These are phyloP conservation scores for Vitis hybrid DNA, from an alignment of 177 flowering plant species.

Conservation along the genomic window DNA sequence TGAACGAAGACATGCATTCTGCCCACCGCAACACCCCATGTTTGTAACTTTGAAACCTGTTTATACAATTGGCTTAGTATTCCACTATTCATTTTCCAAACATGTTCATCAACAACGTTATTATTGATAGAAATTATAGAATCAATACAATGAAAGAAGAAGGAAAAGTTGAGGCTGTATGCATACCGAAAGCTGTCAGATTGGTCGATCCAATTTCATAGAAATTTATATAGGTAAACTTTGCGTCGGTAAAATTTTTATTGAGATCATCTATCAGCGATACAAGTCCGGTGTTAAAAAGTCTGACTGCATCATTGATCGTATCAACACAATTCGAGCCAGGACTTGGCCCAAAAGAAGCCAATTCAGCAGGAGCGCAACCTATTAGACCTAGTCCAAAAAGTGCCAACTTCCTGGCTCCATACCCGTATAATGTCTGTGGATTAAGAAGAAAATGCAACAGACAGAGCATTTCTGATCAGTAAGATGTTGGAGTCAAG, in stretches of 20 bases:
- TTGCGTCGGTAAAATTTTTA: conserved; percentile 18
- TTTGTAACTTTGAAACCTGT: conserved; percentile 14
- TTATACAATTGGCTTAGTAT: too few species aligned
- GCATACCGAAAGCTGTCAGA: too few species aligned
- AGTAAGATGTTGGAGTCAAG: too few species aligned
- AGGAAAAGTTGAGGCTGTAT: too few species aligned
- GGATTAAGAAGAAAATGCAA: too few species aligned
- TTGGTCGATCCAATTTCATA: conserved; percentile 4
- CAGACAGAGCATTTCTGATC: too few species aligned
- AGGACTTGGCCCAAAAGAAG: background rate
- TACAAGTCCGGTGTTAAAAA: conserved; percentile 29
- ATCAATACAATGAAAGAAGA: too few species aligned
- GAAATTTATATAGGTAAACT: conserved; percentile 28
- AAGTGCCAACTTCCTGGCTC: conserved; percentile 43
- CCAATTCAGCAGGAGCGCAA: conserved; percentile 27
- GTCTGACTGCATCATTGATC: conserved; percentile 21
- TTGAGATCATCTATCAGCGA: conserved; percentile 30
- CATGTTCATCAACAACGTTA: too few species aligned
- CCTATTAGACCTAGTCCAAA: conserved; percentile 36
- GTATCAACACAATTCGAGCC: conserved; percentile 21
- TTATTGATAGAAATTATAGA: too few species aligned
- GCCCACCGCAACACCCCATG: conserved; percentile 36
- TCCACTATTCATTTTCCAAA: too few species aligned
- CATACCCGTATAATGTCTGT: conserved; percentile 33
- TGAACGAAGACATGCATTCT: conserved; percentile 23